phyloP scores from a whole-genome alignment of 75 land plant species.

The Larix kaempferi region DNA sequence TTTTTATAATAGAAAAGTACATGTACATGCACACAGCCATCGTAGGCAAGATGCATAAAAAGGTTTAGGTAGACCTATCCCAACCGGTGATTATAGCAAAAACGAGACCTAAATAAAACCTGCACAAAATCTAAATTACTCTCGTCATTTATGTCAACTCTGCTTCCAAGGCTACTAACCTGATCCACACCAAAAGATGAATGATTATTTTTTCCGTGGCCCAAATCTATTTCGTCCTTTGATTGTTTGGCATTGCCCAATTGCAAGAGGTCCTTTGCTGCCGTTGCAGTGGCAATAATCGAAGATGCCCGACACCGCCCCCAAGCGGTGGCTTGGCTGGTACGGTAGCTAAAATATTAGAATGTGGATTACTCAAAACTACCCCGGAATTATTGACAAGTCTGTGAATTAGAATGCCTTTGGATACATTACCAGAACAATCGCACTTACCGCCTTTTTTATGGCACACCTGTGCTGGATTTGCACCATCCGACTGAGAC shows the following conservation, averaged over 20 bases:
- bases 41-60: neutral
- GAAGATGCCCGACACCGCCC: too few species aligned
- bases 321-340: neutral
- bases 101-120: conserved; percentile 2
- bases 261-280: too few species aligned
- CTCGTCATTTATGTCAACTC: neutral
- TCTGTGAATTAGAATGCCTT: neutral
- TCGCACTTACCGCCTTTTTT: neutral
- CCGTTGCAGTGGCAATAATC: too few species aligned
- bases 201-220: too few species aligned
- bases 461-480: neutral
- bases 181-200: too few species aligned
- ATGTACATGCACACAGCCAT: neutral
- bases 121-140: neutral
- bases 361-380: neutral
- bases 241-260: too few species aligned
- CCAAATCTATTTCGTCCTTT: too few species aligned
- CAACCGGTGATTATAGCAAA: too few species aligned
- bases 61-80: too few species aligned
- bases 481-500: neutral
- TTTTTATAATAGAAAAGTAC: neutral
- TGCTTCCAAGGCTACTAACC: neutral
- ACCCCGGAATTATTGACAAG: neutral
- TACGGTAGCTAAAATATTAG: neutral
- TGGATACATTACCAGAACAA: neutral